A percentile compares a stretch with the other conserved stretches of the same genome.
Evolutionary conservation across 2,329 filamentous ascomycete genomes (phyloP).

Genomic region (Trichoderma atrobrunneum): DNA sequence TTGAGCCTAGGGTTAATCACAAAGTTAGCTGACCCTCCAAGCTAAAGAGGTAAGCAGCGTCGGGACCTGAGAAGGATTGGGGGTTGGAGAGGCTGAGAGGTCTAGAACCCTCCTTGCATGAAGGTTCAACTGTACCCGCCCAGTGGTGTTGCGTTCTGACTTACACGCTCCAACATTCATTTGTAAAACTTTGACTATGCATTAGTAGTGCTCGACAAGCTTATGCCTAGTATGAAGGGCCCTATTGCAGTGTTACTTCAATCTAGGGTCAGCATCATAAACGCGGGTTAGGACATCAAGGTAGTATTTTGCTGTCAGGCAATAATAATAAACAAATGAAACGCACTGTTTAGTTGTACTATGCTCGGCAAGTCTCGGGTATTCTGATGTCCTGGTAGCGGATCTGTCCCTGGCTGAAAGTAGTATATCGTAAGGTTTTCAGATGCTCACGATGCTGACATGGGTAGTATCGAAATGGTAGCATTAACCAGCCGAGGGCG

Average conservation of each 20-base stretch:
- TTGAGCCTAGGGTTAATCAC: neutral
- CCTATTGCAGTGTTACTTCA: neutral
- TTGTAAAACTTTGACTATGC: neutral
- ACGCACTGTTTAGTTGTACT: neutral
- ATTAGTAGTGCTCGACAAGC: neutral
- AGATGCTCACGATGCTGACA: neutral
- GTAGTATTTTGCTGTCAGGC: neutral
- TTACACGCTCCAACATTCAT: neutral
- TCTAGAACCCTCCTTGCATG: neutral
- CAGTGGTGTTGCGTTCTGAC: neutral
- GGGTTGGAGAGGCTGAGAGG: neutral
- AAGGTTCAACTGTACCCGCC: neutral
- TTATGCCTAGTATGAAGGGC: neutral
- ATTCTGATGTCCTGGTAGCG: neutral
- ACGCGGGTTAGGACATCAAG: neutral
- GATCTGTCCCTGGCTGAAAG: neutral
- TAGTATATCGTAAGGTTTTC: neutral
- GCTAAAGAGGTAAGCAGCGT: neutral
- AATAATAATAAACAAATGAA: neutral
- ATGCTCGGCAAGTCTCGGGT: neutral
- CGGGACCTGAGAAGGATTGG: constrained; percentile 3
- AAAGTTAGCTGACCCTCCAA: neutral
- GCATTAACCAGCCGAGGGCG: neutral
- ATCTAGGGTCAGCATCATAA: neutral
- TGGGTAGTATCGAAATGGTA: neutral